Evolutionary conservation across 2,329 filamentous ascomycete species (phyloP).

Genomic region (Aureobasidium sp.): DNA sequence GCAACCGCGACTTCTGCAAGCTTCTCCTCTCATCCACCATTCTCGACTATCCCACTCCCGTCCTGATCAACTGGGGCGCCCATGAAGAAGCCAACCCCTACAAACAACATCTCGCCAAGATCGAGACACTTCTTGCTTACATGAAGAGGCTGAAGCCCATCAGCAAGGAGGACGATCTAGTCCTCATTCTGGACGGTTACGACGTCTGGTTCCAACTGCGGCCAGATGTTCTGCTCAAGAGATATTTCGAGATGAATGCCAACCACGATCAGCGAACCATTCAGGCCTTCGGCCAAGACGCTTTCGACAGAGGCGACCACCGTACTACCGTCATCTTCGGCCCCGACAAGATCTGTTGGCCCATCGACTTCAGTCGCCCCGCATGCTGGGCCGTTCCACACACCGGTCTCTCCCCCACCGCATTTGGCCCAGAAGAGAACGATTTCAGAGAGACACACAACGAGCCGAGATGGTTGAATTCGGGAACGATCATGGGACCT

Average conservation of each 20-base stretch:
- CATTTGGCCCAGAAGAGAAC: conserved; percentile 34
- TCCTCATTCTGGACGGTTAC: conserved; percentile 57
- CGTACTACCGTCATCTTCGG: conserved; percentile 25
- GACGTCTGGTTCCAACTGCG: conserved; percentile 62
- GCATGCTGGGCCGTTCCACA: conserved; percentile 29
- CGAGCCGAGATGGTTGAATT: conserved; percentile 44
- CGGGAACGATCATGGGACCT: conserved; percentile 42
- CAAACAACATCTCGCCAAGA: conserved; percentile 39
- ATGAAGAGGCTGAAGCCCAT: conserved; percentile 30
- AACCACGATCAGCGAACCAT: conserved; percentile 18
- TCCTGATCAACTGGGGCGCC: conserved; percentile 42
- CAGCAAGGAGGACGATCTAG: conserved; percentile 46
- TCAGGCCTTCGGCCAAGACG: conserved; percentile 7
- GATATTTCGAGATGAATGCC: conserved; percentile 50
- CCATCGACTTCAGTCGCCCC: conserved; percentile 24
- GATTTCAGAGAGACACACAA: conserved; percentile 28
- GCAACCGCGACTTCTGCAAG: conserved; percentile 49
- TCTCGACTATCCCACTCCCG: conserved; percentile 53
- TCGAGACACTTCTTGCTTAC: conserved; percentile 42
- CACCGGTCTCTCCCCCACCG: conserved; percentile 28
- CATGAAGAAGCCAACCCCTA: conserved; percentile 28
- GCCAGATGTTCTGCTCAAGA: conserved; percentile 53
- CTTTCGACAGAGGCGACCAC: conserved; percentile 6
- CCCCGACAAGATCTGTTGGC: conserved; percentile 30
- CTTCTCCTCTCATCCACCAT: conserved; percentile 51